Evolutionary conservation across 1,284 basidiomycete species (phyloP), one percentile per base, ranked within the genome.

Genomic region (Malassezia nana): DNA sequence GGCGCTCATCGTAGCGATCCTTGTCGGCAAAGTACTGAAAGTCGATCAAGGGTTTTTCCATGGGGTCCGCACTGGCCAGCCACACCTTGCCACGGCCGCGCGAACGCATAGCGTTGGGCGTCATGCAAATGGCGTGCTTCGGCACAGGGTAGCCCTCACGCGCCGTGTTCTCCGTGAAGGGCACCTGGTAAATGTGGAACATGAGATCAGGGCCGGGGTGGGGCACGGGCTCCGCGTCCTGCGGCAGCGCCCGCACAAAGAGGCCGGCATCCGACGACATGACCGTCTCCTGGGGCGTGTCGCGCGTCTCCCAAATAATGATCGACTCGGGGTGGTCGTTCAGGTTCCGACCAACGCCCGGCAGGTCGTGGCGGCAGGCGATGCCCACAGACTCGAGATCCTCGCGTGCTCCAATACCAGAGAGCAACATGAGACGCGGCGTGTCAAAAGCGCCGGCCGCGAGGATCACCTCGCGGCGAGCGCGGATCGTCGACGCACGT

Each of bases 331-430:
- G 73, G 53, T 81, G 80, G 49, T 81, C 80, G 44, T 79, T 79
- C 6, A 79, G 67, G 63, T 81, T 81, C 55, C 73, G 73, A 4
- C 80, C 80, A 1, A 81, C 79, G 5, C 79, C 79, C 4, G 78
- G 76, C 6, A 81, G 69, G 25, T 78, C 69, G 46, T 78, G 59
- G 50, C 75, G 74, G 30, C 75, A 59, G 2, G 72, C 59, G 30
- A 81, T 67, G 2, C 77, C 77, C 4, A 78, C 59, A 22, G 58
- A 65, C 31, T 75, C 66, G 4, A 81, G 67, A 6, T 81, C 69
- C 8, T 71, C 64, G 5, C 62, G 64, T 20, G 76, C 68, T 12
- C 80, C 80, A 25, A 81, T 77, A 2, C 80, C 80, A 0, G 79
- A 80, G 18, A 80, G 69, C 41, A 81, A 78, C 1, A 81, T 69